Conservation (phyloP, 768 basidiomycete genomes). For the Coprinopsis marcescibilis region DNA sequence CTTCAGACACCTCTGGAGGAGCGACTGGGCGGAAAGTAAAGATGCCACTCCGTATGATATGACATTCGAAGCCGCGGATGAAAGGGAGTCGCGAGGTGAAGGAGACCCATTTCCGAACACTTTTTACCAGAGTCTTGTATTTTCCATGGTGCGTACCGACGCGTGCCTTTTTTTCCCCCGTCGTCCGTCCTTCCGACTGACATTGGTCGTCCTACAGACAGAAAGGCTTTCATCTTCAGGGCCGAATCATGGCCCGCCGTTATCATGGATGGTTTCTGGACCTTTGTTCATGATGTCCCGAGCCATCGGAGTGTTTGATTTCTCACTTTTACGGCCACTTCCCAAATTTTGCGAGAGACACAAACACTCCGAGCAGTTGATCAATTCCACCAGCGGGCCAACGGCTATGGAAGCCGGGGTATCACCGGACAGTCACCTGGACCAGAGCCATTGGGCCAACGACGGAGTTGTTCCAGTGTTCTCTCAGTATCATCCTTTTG, state of each 20-base stretch:
- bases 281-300: conserved; percentile 14
- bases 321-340: conserved; percentile 26
- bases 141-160: conserved; percentile 30
- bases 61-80: conserved; percentile 40
- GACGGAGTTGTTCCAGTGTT: conserved; percentile 47
- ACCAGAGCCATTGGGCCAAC: conserved; percentile 33
- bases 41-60: conserved; percentile 44
- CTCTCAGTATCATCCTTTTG: conserved; percentile 45
- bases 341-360: conserved; percentile 26
- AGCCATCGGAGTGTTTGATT: conserved; percentile 34
- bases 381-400: no score
- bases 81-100: conserved; percentile 33
- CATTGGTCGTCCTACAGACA: conserved; percentile 9
- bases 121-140: conserved; percentile 38
- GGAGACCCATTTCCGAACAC: conserved; percentile 30
- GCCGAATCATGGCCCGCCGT: neutral
- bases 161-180: no score
- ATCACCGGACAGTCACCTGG: no score
- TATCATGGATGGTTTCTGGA: neutral
- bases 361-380: conserved; percentile 14
- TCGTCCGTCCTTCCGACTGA: conserved; percentile 11
- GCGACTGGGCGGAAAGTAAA: conserved; percentile 42
- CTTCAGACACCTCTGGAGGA: conserved; percentile 35
- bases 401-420: no score
- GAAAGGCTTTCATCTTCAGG: conserved; percentile 4